Conservation (phyloP, 2,329 filamentous ascomycete species). For the Madurella fahalii region DNA sequence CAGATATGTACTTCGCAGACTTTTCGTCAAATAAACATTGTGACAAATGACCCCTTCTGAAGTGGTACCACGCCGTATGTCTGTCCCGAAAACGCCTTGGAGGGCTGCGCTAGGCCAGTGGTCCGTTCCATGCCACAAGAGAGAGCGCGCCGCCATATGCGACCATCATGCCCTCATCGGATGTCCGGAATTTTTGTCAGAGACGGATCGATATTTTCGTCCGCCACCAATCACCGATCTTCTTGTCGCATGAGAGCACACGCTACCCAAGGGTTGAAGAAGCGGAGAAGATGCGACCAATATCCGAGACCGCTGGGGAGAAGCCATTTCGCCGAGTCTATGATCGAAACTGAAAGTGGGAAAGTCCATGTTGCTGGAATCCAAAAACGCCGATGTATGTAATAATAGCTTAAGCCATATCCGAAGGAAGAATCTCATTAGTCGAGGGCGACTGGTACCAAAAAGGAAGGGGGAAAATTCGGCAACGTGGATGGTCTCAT, state of each 20-base stretch:
- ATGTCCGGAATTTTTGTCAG: no score
- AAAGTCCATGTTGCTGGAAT: conserved; percentile 17
- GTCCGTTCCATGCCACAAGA: not conserved
- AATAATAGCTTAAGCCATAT: conserved; percentile 26
- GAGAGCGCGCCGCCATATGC: not conserved
- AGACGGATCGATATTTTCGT: no score
- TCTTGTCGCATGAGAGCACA: no score
- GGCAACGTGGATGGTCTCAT: not conserved
- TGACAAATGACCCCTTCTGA: conserved; percentile 16
- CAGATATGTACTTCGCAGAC: conserved; percentile 22
- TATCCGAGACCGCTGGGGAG: not conserved
- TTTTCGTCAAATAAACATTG: conserved; percentile 18
- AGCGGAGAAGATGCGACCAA: not conserved
- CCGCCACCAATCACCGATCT: no score
- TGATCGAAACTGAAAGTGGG: conserved; percentile 13
- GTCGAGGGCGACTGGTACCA: conserved; percentile 15
- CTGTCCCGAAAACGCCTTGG: conserved; percentile 8
- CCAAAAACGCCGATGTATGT: conserved; percentile 30
- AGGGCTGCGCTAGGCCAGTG: conserved; percentile 4
- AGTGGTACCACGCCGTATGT: conserved; percentile 7
- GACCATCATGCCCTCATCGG: not conserved
- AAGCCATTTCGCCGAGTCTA: conserved; percentile 23
- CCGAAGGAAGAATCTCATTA: conserved; percentile 27
- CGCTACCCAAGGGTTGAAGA: not conserved
- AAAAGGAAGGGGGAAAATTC: not conserved